Base-by-base conservation (phyloP, 345 rosid species). In the Passiflora organensis region DNA sequence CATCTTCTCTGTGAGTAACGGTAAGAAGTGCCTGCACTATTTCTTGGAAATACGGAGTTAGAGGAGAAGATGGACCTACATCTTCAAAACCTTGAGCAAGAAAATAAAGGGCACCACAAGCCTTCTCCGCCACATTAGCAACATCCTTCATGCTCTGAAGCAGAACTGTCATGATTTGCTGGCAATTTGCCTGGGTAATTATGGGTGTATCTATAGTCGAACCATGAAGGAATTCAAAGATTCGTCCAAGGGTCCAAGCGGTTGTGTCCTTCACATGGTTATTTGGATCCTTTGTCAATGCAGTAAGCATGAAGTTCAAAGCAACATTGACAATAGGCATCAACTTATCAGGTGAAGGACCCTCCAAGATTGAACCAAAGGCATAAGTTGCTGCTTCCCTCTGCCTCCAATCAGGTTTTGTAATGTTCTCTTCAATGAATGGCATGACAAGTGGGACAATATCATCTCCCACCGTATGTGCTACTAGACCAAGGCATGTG, bases 1-100 rank as follows among this genome's bases (percentile, higher is more conserved):
- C 88, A 46, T 85, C 93, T 63, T 82, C 88, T 58, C 91, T 67
- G 70, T 82, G 88, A 32, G 82, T 80, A 21, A 78, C 91, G 59
- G 86, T 72, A 45, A 84, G 79, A 57, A 84, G 88, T 16, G 88
- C 74, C 62, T 82, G 81, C 45, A 82, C 82, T 36, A 84, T 82
- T 55, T 84, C 91, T 63, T 84, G 85, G 78, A 84, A 84, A 48
- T 71, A 84, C 19, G 91, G 84, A 34, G 91, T 78, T 48, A 84
- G 45, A 2, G 86, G 91, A 64, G 85, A 77, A 38, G 73, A 69
- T 13, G 73, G 69, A 55, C 75, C 81, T 0, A 68, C 62, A 25
- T 80, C 86, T 69, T 82, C 93, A 55, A 74, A 85, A 54, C 89
- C 89, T 50, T 85, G 93, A 45, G 85, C 83, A 56, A 82, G 81